phyloP scores from a whole-genome alignment of 129 eudicot genomes.

The Saposhnikovia divaricata region DNA sequence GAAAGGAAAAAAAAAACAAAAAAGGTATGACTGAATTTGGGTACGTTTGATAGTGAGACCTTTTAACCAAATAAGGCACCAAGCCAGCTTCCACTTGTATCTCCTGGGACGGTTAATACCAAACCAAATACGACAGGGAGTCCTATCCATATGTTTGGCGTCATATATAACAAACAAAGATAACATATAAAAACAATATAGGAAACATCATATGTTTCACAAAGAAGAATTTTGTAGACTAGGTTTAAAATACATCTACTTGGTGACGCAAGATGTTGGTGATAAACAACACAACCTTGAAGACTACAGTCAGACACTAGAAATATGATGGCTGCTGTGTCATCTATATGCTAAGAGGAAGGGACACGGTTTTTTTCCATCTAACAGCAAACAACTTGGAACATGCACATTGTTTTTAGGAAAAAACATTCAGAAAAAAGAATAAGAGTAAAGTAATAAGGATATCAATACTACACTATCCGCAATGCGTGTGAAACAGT shows the following conservation, averaged over 20 bases:
- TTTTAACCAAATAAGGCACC: not conserved
- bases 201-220: not conserved
- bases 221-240: not conserved
- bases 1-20: not conserved
- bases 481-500: not conserved
- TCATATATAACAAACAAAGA: not conserved
- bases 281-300: not conserved
- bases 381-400: not conserved
- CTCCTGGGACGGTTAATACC: not conserved
- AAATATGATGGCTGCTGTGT: not conserved
- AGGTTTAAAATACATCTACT: not conserved
- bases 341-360: no score
- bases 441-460: not conserved
- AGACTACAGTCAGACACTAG: not conserved
- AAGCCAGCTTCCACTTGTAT: not conserved
- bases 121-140: not conserved
- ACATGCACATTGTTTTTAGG: not conserved
- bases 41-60: not conserved
- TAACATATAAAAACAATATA: not conserved
- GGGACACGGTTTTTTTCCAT: not conserved
- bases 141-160: not conserved
- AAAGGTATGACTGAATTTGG: not conserved
- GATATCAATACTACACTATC: not conserved
- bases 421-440: not conserved
- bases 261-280: not conserved